Conservation (phyloP, 345 rosid species). For the Eucalyptus erythrocorys region DNA sequence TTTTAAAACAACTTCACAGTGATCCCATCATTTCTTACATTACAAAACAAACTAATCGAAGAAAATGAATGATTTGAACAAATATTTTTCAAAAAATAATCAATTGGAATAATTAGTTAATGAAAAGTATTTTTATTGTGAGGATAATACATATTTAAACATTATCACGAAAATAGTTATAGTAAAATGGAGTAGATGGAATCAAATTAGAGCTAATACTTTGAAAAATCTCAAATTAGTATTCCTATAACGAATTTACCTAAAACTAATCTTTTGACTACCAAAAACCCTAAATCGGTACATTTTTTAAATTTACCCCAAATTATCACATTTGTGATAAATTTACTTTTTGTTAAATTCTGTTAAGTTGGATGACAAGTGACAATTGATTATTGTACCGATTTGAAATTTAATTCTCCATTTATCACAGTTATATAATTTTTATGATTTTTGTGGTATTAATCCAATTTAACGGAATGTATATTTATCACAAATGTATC, state of each 20-base stretch:
- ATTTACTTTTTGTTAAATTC: rapidly evolving
- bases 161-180: not conserved
- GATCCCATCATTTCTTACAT: rapidly evolving
- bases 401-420: too few relatives aligned
- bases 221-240: too few relatives aligned
- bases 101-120: not conserved
- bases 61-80: too few relatives aligned
- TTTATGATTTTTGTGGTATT: too few relatives aligned
- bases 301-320: rapidly evolving
- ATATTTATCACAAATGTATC: too few relatives aligned
- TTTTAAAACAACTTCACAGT: rapidly evolving
- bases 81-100: too few relatives aligned
- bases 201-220: too few relatives aligned
- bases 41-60: too few relatives aligned
- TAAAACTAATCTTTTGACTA: rapidly evolving
- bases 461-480: rapidly evolving
- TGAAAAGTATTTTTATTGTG: not conserved
- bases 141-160: not conserved
- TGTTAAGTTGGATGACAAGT: too few relatives aligned
- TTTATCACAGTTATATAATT: too few relatives aligned
- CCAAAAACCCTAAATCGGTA: rapidly evolving
- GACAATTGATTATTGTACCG: rapidly evolving
- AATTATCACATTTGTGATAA: too few relatives aligned
- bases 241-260: rapidly evolving
- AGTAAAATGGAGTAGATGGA: not conserved